Evolutionary conservation across 2,329 filamentous ascomycete species (phyloP).

Genomic region (Calycina herbarum): DNA sequence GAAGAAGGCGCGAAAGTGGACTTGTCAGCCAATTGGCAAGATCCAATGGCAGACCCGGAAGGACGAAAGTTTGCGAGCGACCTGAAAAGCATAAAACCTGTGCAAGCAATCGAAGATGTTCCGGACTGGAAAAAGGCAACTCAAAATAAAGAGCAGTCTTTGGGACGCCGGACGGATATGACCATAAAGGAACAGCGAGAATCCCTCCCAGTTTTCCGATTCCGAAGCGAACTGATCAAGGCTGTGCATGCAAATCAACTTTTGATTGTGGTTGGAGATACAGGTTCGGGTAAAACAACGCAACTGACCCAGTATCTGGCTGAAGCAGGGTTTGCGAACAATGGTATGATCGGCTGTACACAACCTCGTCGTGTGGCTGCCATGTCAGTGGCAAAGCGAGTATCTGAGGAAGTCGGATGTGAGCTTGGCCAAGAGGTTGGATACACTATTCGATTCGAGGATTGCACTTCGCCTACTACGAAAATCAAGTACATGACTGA

Average conservation of each 20-base stretch:
- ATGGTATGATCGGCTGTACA: conserved; percentile 91
- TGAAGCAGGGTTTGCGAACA: conserved; percentile 84
- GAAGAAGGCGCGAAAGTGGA: conserved; percentile 78
- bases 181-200: conserved; percentile 95
- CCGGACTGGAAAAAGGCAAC: conserved; percentile 93
- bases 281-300: conserved; percentile 95
- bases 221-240: conserved; percentile 83
- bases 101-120: conserved; percentile 63
- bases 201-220: conserved; percentile 83
- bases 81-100: conserved; percentile 64
- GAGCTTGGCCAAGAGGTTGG: conserved; percentile 89
- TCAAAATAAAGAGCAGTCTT: conserved; percentile 73
- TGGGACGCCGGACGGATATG: conserved; percentile 85
- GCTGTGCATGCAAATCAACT: conserved; percentile 87
- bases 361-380: conserved; percentile 96
- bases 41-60: conserved; percentile 88
- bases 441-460: conserved; percentile 97
- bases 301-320: conserved; percentile 94
- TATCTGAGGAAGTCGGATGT: conserved; percentile 93
- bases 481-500: conserved; percentile 99
- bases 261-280: conserved; percentile 94
- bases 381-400: conserved; percentile 96
- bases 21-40: conserved; percentile 88
- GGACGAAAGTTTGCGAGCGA: conserved; percentile 88
- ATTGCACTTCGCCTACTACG: conserved; percentile 82